Percentiles rank a stretch among this genome's conserved stretches.
phyloP scores from a whole-genome alignment of 768 basidiomycete genomes.

The Collybia nuda region DNA sequence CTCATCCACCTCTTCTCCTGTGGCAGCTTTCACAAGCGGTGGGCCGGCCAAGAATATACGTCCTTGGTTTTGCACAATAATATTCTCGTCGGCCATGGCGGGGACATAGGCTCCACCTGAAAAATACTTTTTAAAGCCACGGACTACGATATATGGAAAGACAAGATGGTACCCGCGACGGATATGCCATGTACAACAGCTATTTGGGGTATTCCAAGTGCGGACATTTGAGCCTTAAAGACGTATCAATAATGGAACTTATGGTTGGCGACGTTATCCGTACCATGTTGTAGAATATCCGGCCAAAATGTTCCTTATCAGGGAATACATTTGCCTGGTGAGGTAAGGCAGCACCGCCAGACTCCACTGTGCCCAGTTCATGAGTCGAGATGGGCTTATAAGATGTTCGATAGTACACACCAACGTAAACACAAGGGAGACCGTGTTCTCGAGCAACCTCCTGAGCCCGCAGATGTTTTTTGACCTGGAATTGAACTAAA shows the following conservation, averaged over 20 bases:
- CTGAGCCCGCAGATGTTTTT: slow-evolving; percentile 94
- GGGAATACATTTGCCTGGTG: slow-evolving; percentile 95
- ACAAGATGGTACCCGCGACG: slow-evolving; percentile 62
- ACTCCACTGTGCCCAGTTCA: slow-evolving; percentile 64
- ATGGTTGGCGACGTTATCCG: slow-evolving; percentile 9
- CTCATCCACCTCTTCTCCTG: slow-evolving; percentile 90
- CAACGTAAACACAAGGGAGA: slow-evolving; percentile 89
- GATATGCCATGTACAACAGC: slow-evolving; percentile 93
- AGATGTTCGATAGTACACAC: slow-evolving; percentile 39
- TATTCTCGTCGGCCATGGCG: slow-evolving; percentile 94
- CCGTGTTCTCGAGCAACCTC: slow-evolving; percentile 92
- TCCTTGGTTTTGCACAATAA: slow-evolving; percentile 89
- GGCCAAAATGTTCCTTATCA: slow-evolving; percentile 92
- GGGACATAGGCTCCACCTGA: slow-evolving; percentile 90
- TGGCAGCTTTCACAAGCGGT: slow-evolving; percentile 92
- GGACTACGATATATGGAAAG: neutral
- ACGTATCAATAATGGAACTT: neutral
- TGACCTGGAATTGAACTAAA: slow-evolving; percentile 42
- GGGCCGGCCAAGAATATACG: slow-evolving; percentile 94
- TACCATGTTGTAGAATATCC: slow-evolving; percentile 98
- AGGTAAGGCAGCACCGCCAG: slow-evolving; percentile 90
- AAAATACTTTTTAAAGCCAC: slow-evolving; percentile 6
- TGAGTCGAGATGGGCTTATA: neutral
- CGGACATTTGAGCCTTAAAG: slow-evolving; percentile 85
- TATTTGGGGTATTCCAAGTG: slow-evolving; percentile 87